These are phyloP conservation scores for Solanum verrucosum DNA, from an alignment of 257 asterid genomes.

Conservation along the genomic window DNA sequence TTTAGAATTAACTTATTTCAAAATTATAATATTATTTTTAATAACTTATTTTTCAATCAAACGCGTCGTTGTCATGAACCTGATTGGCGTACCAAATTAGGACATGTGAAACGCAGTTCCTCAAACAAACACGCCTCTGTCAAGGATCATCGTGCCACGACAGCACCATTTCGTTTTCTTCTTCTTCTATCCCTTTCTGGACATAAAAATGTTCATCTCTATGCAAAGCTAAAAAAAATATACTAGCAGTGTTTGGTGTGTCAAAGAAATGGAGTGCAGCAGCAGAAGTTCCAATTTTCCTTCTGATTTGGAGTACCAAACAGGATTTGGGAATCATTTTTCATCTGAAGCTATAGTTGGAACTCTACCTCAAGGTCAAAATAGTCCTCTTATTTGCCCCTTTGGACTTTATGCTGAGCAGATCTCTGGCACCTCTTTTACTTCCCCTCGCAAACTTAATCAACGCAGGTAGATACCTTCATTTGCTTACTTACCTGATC, in stretches of 20 bases:
- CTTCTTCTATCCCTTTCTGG: neutral
- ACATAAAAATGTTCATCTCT: neutral
- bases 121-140: neutral
- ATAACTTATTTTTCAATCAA: neutral
- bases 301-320: constrained; percentile 39
- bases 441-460: constrained; percentile 89
- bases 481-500: neutral
- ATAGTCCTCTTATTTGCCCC: constrained; percentile 81
- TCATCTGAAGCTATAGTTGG: constrained; percentile 86
- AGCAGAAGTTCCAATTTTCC: neutral
- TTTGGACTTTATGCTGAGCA: constrained; percentile 93
- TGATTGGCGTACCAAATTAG: neutral
- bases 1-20: no score
- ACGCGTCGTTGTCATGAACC: no score
- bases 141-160: neutral
- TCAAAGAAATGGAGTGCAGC: constrained; percentile 17
- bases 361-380: constrained; percentile 76
- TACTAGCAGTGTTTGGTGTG: neutral
- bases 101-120: neutral
- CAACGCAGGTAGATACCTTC: constrained; percentile 42
- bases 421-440: constrained; percentile 94
- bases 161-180: neutral
- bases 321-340: constrained; percentile 82
- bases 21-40: no score
- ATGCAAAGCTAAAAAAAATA: neutral